Conservation (phyloP, 202 grass and related monocot genomes). For the Carex arenaria region DNA sequence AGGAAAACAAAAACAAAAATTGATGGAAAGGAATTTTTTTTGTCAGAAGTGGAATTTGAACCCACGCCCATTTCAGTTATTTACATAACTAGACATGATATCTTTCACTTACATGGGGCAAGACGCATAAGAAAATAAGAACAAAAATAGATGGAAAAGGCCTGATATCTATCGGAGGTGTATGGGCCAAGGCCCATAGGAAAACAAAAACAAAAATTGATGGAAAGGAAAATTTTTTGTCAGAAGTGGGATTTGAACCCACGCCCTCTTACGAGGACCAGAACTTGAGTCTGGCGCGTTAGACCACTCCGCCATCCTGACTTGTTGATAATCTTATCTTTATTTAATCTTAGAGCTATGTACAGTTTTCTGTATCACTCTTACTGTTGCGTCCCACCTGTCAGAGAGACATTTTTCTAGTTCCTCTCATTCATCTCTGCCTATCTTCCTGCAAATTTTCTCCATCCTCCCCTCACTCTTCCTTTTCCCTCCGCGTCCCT, state of each 20-base stretch:
- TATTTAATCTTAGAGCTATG: too few species aligned
- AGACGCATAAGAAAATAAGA: neutral
- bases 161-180: too few species aligned
- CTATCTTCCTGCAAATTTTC: too few species aligned
- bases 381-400: too few species aligned
- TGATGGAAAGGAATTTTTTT: neutral
- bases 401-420: too few species aligned
- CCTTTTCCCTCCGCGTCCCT: too few species aligned
- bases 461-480: too few species aligned
- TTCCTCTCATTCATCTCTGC: too few species aligned
- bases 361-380: too few species aligned
- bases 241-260: slow-evolving; percentile 99
- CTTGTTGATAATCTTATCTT: neutral
- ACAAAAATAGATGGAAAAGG: neutral
- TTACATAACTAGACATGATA: too few species aligned
- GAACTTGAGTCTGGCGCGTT: slow-evolving; percentile 99
- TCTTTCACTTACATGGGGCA: neutral
- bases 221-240: slow-evolving; percentile 21
- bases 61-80: slow-evolving; percentile 52
- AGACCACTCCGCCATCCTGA: slow-evolving; percentile 99
- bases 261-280: slow-evolving; percentile 95
- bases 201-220: neutral
- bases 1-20: neutral
- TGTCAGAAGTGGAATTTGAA: slow-evolving; percentile 99
- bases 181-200: neutral